Base-by-base conservation (phyloP, 139 green algal genomes). In the Haematococcus lacustris region DNA sequence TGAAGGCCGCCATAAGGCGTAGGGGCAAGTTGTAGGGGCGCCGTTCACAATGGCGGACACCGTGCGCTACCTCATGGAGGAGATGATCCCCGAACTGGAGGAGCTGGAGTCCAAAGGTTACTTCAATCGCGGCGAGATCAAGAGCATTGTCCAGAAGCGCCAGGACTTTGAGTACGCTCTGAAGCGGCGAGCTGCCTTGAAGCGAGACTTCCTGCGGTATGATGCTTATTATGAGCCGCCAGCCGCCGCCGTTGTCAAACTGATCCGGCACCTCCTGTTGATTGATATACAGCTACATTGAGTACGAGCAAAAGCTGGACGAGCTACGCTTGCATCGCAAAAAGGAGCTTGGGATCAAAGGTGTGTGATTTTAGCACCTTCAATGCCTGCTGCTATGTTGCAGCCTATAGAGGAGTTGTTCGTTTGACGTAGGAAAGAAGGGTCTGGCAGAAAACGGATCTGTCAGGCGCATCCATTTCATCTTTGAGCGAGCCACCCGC, bases 61-160 rank as follows among this genome's bases (percentile, higher is more conserved):
- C 9, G 89, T 94, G 61, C 79, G 89, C 7, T 90, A 91, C 66
- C 66, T 96, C 9, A 83, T 98, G 89, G 93, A 98, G 88, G 82
- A 89, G 51, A 97, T 97, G 91, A 74, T 98, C 17, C 93, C 92
- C 63, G 93, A 98, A 87, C 76, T 98, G 78, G 92, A 98, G 77
- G 93, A 94, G 43, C 60, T 96, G 53, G 87, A 94, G 43, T 68
- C 86, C 61, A 83, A 88, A 21, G 86, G 91, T 25, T 94, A 96
- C 73, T 97, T 98, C 75, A 89, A 69, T 6, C 84, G 79, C 1
- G 34, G 23, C 0, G 92, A 97, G 72, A 82, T 97, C 28, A 88
- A 84, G 69, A 71, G 85, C 35, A 92, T 97, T 23, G 85, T 93
- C 9, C 82, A 88, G 73, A 83, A 83, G 64, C 83, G 92, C 9